A percentile compares a stretch with the other conserved stretches of the same genome.
Evolutionary conservation across 2,329 filamentous ascomycete species (phyloP).

Genomic region (Xylariaceae sp.): DNA sequence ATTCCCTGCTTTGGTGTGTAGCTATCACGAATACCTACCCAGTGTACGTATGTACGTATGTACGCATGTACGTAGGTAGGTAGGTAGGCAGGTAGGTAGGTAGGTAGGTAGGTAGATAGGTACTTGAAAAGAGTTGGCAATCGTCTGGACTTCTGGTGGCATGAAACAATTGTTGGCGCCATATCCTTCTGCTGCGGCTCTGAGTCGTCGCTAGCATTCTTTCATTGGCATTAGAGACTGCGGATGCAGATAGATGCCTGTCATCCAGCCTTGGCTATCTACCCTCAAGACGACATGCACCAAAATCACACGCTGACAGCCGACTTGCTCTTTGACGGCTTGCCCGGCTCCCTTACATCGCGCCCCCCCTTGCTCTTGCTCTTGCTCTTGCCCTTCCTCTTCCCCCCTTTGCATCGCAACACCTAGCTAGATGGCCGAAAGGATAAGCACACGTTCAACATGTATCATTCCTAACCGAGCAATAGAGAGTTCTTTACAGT

Average conservation of each 20-base stretch:
- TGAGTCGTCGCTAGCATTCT: conserved; percentile 15
- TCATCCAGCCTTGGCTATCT: conserved; percentile 12
- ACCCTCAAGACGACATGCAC: not conserved
- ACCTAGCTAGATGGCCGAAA: not conserved
- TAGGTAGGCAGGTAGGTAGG: no score
- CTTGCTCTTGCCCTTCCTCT: no score
- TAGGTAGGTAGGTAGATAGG: no score
- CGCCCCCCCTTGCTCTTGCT: not conserved
- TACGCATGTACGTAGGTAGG: no score
- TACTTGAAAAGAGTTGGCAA: not conserved
- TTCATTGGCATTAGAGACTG: conserved; percentile 17
- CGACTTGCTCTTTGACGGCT: not conserved
- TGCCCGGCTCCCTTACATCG: not conserved
- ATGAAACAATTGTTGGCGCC: not conserved
- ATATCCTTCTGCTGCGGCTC: conserved; percentile 6
- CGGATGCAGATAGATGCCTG: conserved; percentile 10
- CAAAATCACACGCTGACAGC: conserved; percentile 3
- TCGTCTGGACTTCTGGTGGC: not conserved
- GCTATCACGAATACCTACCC: not conserved
- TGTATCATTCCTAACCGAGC: not conserved
- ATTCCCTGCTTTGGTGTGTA: not conserved
- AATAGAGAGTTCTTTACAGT: not conserved
- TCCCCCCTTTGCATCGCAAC: no score
- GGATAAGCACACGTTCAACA: not conserved
- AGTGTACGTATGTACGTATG: no score